These are phyloP conservation scores for Blastobotrys illinoisensis DNA, from an alignment of 1,139 yeast genomes.

Conservation along the genomic window DNA sequence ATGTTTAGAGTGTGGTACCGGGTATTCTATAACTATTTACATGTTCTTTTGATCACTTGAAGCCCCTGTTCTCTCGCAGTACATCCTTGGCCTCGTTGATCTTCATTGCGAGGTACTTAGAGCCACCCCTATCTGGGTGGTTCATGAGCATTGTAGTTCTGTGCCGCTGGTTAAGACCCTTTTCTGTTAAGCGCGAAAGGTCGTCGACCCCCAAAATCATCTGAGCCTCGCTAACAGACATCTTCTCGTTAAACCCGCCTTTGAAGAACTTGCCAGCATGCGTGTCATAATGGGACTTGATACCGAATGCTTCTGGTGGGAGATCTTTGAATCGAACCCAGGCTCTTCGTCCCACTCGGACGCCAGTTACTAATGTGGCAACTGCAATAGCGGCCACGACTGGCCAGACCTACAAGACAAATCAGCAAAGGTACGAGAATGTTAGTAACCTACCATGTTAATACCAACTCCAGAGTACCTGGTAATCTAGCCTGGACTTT, in stretches of 20 bases:
- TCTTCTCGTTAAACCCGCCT: conserved; percentile 34
- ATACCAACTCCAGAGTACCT: neutral
- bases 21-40: neutral
- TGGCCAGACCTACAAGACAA: conserved; percentile 17
- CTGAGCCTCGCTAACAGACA: conserved; percentile 35
- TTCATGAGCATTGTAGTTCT: conserved; percentile 58
- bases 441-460: neutral
- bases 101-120: conserved; percentile 63
- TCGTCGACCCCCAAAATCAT: conserved; percentile 30
- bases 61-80: conserved; percentile 36
- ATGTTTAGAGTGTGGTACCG: too few relatives aligned
- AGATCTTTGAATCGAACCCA: conserved; percentile 25
- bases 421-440: neutral
- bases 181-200: conserved; percentile 18
- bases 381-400: conserved; percentile 22
- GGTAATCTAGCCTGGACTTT: neutral
- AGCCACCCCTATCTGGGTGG: conserved; percentile 78
- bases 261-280: conserved; percentile 19
- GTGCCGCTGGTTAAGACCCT: conserved; percentile 49
- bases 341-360: conserved; percentile 34
- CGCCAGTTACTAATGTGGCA: conserved; percentile 23
- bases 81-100: conserved; percentile 71
- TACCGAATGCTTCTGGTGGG: conserved; percentile 32
- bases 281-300: conserved; percentile 14
- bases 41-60: neutral